Evolutionary conservation across 1,284 basidiomycete genomes (phyloP).

Genomic region (Naganishia cerealis): DNA sequence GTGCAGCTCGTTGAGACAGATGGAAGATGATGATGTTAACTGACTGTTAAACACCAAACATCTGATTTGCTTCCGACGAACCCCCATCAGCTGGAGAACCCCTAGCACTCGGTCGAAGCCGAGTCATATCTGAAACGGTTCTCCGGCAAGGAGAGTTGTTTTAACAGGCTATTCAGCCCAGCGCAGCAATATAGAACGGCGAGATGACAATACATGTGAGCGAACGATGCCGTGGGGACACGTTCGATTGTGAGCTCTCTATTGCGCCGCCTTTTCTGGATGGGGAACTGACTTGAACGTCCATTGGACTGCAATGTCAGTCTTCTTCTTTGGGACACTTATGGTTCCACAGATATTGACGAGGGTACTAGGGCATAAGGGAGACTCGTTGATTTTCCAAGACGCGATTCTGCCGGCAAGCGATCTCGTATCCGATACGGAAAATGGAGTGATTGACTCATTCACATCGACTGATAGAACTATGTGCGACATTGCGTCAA

Average conservation of each 20-base stretch:
- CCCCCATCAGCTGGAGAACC: not conserved
- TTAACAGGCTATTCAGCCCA: not conserved
- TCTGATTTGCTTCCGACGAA: not conserved
- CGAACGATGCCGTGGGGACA: not conserved
- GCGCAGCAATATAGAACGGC: not conserved
- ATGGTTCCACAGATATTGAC: slow-evolving; percentile 70
- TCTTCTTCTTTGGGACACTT: slow-evolving; percentile 85
- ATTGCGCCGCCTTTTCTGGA: not conserved
- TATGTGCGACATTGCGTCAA: slow-evolving; percentile 73
- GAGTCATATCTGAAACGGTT: not conserved
- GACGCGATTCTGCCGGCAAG: slow-evolving; percentile 60
- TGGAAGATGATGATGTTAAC: not conserved
- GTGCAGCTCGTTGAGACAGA: not conserved
- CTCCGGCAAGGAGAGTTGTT: not conserved
- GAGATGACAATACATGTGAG: slow-evolving; percentile 6
- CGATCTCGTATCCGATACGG: not conserved
- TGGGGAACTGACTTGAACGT: not conserved
- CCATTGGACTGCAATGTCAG: slow-evolving; percentile 46
- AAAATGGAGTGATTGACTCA: not conserved
- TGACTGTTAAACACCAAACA: not conserved
- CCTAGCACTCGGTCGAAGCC: not conserved
- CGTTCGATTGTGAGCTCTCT: slow-evolving; percentile 9
- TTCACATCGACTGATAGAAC: slow-evolving; percentile 56
- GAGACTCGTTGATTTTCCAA: slow-evolving; percentile 61
- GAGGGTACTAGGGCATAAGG: slow-evolving; percentile 65